Evolutionary conservation across 2,329 filamentous ascomycete genomes (phyloP), one percentile per base, ranked within the genome.

Genomic region (Fusarium sp.): DNA sequence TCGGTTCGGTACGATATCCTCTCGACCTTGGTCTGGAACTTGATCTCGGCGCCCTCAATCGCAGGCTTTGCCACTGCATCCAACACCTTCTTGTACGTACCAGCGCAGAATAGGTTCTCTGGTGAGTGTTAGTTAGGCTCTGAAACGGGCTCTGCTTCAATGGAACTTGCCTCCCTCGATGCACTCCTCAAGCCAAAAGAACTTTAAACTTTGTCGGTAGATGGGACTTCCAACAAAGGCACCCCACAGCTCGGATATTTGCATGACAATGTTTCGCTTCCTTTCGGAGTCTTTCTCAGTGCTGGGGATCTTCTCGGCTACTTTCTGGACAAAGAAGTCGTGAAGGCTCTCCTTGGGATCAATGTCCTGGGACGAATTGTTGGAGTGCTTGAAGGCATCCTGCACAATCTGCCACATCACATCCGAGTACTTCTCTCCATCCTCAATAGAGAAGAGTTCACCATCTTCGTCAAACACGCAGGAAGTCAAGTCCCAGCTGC

Each of bases 101-200:
- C 88, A 6, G 87, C 86, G 67, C 89, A 89, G 72, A 91, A 91
- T 14, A 91, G 81, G 66, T 91, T 92, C 75, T 90, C 89, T 90
- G 52, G 48, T 31, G 8, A 56, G 63, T 65, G 72, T 67, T 50
- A 71, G 45, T 14, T 33, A 22, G 2, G 2, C 6, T 10, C 22
- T 22, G 22, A 11, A n/a, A 18, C 1, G 2, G 6, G 9, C 24
- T 56, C 6, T 24, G 6, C 10, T 18, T 48, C 18, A 6, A n/a
- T n/a, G n/a, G n/a, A 48, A 77, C 85, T 76, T 79, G 90, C 90
- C 89, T 54, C 92, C 93, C 79, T 94, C 92, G 62, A 95, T 91
- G 74, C 92, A 94, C 81, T 95, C 92, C 79, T 95, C 93, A 6
- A 95, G 80, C 92, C 92, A 94, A 80, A 94, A 93, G 83, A 91